Evolutionary conservation across 179 eudicot genomes (phyloP).

Genomic region (Vitellaria paradoxa): DNA sequence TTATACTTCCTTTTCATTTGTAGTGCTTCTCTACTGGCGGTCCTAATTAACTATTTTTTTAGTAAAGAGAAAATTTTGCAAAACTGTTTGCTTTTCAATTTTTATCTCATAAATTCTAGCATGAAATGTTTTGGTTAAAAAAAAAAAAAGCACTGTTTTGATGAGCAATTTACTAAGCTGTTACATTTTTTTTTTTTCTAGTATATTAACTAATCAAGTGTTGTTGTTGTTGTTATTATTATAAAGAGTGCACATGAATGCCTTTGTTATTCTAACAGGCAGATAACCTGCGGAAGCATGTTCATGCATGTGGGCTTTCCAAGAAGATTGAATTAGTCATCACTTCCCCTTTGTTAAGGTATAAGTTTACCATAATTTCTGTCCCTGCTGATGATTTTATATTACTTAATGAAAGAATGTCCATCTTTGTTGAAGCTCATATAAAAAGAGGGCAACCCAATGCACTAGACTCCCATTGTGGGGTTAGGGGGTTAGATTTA

Average conservation of each 20-base stretch:
- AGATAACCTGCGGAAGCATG: conserved; percentile 80
- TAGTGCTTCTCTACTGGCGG: too few species aligned
- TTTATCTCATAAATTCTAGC: background rate
- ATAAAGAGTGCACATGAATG: background rate
- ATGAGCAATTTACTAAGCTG: background rate
- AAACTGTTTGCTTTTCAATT: background rate
- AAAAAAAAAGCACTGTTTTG: background rate
- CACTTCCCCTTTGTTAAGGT: conserved; percentile 81
- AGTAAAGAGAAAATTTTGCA: background rate
- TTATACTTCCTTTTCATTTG: background rate
- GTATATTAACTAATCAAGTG: background rate
- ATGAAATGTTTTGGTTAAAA: background rate
- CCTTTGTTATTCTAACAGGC: conserved; percentile 43
- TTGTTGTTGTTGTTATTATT: background rate
- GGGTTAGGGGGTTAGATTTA: too few species aligned
- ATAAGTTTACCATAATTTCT: conserved; percentile 4
- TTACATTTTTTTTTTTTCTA: background rate
- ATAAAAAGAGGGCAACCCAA: too few species aligned
- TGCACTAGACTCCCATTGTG: too few species aligned
- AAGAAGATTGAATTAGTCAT: conserved; percentile 72
- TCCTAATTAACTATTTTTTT: background rate
- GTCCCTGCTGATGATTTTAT: background rate
- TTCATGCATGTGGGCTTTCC: conserved; percentile 52
- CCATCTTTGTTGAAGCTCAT: too few species aligned
- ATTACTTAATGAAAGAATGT: too few species aligned